Evolutionary conservation across 2,329 filamentous ascomycete species (phyloP).

Genomic region (Hypoxylon sp.): DNA sequence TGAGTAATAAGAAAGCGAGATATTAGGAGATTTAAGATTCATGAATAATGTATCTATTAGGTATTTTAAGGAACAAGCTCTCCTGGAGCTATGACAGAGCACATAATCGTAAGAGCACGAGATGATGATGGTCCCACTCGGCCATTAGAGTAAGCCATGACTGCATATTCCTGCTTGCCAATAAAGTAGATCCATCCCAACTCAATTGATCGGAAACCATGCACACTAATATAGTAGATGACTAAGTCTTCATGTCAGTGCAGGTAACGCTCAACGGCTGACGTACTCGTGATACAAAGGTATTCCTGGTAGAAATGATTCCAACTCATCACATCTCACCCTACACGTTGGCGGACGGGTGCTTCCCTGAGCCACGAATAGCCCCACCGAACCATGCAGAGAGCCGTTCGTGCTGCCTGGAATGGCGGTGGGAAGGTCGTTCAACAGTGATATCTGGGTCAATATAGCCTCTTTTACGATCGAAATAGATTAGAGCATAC

Average conservation of each 20-base stretch:
- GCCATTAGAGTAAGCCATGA: conserved; percentile 3
- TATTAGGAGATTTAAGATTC: conserved; percentile 3
- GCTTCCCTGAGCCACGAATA: conserved; percentile 43
- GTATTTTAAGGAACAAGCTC: not conserved
- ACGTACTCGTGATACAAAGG: conserved; percentile 33
- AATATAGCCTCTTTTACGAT: conserved; percentile 25
- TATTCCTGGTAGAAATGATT: conserved; percentile 30
- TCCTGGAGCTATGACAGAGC: conserved; percentile 1
- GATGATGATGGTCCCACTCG: conserved; percentile 1
- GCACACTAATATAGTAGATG: conserved; percentile 22
- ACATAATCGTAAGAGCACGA: conserved; percentile 4
- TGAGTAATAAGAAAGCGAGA: not conserved
- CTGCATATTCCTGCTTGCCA: conserved; percentile 16
- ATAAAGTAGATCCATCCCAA: conserved; percentile 20
- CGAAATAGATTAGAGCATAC: conserved; percentile 25
- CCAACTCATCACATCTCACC: conserved; percentile 27
- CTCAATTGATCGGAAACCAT: conserved; percentile 25
- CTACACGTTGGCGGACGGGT: conserved; percentile 44
- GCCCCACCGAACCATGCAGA: conserved; percentile 48
- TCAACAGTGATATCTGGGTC: conserved; percentile 38
- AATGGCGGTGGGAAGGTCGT: conserved; percentile 47
- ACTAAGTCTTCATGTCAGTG: conserved; percentile 37
- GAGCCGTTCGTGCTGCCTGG: conserved; percentile 49
- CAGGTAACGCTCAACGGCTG: conserved; percentile 30
- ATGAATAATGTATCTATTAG: not conserved